Evolutionary conservation across 805 yeast genomes (phyloP).

Genomic region (Wickerhamomyces strasburgensis): DNA sequence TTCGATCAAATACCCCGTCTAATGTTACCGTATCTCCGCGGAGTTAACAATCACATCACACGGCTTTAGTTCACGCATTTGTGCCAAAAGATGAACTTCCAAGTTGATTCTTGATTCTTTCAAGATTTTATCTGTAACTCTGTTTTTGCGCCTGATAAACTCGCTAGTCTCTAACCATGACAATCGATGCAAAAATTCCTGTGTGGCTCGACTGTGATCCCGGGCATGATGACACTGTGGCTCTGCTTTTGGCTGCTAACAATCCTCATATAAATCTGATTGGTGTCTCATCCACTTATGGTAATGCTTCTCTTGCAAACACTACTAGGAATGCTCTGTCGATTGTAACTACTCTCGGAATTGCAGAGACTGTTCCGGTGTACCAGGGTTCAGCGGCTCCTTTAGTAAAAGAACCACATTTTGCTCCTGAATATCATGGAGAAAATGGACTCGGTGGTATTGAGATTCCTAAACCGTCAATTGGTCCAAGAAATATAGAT

Average conservation of each 20-base stretch:
- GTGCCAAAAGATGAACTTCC: too few species aligned
- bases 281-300: constrained; percentile 35
- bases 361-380: constrained; percentile 45
- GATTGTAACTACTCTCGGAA: constrained; percentile 53
- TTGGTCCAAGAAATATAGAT: constrained; percentile 27
- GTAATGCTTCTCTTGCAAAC: constrained; percentile 37
- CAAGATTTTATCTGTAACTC: too few species aligned
- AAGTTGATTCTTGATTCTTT: too few species aligned
- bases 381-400: constrained; percentile 64
- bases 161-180: too few species aligned
- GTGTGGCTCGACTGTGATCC: constrained; percentile 92
- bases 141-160: too few species aligned
- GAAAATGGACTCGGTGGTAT: constrained; percentile 73
- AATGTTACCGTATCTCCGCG: too few species aligned
- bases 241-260: constrained; percentile 57
- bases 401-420: constrained; percentile 40
- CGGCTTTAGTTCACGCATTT: too few species aligned
- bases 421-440: constrained; percentile 70
- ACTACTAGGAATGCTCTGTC: constrained; percentile 71
- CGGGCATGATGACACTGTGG: constrained; percentile 85
- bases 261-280: constrained; percentile 40
- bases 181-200: constrained; percentile 39
- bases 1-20: too few species aligned
- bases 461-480: constrained; percentile 46
- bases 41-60: too few species aligned